These are phyloP conservation scores for Rhexocercosporidium sp. DNA, from an alignment of 2,329 filamentous ascomycete genomes.

Conservation along the genomic window DNA sequence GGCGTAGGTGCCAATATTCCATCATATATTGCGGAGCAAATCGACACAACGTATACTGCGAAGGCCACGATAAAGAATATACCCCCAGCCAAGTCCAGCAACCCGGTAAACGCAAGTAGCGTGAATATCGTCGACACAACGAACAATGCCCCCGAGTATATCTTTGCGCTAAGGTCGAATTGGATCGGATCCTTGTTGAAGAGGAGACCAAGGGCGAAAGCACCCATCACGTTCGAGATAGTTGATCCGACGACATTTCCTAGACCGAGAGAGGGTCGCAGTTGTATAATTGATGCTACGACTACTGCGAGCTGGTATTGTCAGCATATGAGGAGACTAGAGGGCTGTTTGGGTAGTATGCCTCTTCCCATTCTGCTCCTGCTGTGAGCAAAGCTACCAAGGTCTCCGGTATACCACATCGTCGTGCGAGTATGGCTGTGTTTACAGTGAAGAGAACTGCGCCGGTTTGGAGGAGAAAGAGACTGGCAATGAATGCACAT, in stretches of 20 bases:
- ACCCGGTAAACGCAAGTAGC: constrained; percentile 39
- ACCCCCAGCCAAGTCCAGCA: constrained; percentile 45
- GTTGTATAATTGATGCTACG: constrained; percentile 50
- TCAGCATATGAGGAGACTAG: not conserved
- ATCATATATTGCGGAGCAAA: constrained; percentile 50
- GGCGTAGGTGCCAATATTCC: constrained; percentile 51
- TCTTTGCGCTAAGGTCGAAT: constrained; percentile 54
- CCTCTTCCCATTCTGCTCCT: constrained; percentile 60
- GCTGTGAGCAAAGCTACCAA: constrained; percentile 56
- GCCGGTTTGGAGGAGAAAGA: constrained; percentile 56
- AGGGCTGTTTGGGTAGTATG: constrained; percentile 29
- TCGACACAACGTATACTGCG: constrained; percentile 49
- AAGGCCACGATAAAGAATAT: constrained; percentile 49
- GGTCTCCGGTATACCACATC: constrained; percentile 50
- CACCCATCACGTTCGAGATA: constrained; percentile 60
- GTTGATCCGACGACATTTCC: constrained; percentile 58
- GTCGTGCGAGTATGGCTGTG: constrained; percentile 51
- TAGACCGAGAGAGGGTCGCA: constrained; percentile 52
- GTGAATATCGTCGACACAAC: constrained; percentile 47
- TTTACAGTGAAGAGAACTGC: constrained; percentile 57
- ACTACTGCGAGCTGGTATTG: constrained; percentile 52
- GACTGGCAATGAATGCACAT: constrained; percentile 48
- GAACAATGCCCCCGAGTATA: constrained; percentile 53
- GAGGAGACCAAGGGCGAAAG: constrained; percentile 56
- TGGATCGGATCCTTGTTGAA: constrained; percentile 42